phyloP scores from a whole-genome alignment of 1,284 basidiomycete species.

The Schizophyllum amplum region DNA sequence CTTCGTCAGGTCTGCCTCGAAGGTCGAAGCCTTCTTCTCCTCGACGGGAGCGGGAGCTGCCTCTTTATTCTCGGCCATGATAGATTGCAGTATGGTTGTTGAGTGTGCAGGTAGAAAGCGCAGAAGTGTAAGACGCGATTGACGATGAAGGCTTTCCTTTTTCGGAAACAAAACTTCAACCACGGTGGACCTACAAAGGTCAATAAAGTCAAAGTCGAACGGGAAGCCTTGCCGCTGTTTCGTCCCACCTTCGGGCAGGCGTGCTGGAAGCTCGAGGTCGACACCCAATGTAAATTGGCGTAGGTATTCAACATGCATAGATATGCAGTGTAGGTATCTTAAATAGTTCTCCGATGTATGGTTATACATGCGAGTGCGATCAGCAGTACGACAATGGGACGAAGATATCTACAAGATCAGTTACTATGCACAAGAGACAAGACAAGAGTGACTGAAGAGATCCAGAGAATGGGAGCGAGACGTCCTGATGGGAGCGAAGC shows the following conservation, averaged over 20 bases:
- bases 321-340: not conserved
- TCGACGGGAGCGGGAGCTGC: conserved; percentile 26
- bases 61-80: conserved; percentile 50
- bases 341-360: not conserved
- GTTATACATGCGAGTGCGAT: not conserved
- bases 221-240: too few relatives aligned
- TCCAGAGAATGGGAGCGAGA: not conserved
- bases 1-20: conserved; percentile 73
- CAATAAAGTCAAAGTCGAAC: not conserved
- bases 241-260: too few relatives aligned
- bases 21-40: conserved; percentile 43
- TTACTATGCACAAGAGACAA: not conserved
- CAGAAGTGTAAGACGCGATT: not conserved
- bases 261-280: not conserved
- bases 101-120: not conserved
- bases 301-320: not conserved
- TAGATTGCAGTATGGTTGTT: not conserved
- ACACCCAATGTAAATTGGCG: not conserved
- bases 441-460: not conserved
- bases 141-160: not conserved
- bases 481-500: too few relatives aligned
- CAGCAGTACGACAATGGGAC: not conserved
- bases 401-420: not conserved
- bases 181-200: not conserved
- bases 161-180: not conserved